Percentiles rank a stretch among this genome's conserved stretches.
Conservation (phyloP, 2,329 filamentous ascomycete species). For the Pezicula rhizophila region DNA sequence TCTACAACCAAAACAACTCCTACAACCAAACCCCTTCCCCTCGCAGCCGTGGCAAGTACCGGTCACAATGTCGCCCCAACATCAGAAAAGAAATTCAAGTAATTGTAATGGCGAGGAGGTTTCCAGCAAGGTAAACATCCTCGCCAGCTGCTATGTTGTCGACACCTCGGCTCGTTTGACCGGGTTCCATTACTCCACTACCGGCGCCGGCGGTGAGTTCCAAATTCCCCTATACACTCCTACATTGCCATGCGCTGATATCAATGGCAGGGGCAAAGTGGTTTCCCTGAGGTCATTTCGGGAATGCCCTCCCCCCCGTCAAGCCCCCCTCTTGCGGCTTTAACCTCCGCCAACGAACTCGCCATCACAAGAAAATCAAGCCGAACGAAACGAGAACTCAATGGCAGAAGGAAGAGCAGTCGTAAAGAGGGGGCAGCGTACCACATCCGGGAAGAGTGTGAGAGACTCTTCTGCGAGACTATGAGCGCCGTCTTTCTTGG, state of each 20-base stretch:
- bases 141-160: conserved; percentile 88
- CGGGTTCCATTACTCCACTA: conserved; percentile 94
- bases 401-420: conserved; percentile 31
- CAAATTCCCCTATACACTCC: conserved; percentile 2
- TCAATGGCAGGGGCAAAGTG: conserved; percentile 65
- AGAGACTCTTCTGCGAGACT: conserved; percentile 99
- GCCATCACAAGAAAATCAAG: conserved; percentile 54
- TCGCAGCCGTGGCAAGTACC: conserved; percentile 27
- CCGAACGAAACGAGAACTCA: conserved; percentile 24
- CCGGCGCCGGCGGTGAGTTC: conserved; percentile 67
- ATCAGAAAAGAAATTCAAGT: conserved; percentile 39
- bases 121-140: conserved; percentile 61
- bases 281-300: conserved; percentile 91
- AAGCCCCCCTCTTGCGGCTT: conserved; percentile 83
- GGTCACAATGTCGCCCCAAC: conserved; percentile 27
- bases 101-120: conserved; percentile 60
- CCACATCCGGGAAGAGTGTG: conserved; percentile 98
- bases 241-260: conserved; percentile 13
- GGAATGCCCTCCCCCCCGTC: conserved; percentile 75
- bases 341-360: conserved; percentile 63
- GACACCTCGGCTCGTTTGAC: conserved; percentile 66
- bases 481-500: conserved; percentile 90
- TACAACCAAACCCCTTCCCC: conserved; percentile 4
- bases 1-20: background rate
- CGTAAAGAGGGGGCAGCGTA: conserved; percentile 88